phyloP scores from a whole-genome alignment of 78 protist genomes.

The Dictyostelium purpureum region DNA sequence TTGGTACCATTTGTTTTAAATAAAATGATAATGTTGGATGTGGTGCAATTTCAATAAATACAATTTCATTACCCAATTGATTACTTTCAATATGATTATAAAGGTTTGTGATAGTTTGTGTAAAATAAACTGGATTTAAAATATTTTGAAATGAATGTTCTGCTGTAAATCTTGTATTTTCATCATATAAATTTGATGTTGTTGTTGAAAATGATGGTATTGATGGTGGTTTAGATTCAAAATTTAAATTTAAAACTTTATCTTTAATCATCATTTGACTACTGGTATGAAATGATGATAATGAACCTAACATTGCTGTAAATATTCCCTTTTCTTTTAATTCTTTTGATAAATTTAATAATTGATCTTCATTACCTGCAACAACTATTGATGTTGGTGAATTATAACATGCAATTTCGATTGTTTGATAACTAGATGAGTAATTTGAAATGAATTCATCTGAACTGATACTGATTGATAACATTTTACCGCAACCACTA shows the following conservation, averaged over 20 bases:
- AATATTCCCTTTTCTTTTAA: neutral
- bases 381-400: neutral
- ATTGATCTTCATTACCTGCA: neutral
- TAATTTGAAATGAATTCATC: neutral
- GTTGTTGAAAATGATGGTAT: neutral
- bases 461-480: neutral
- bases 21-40: constrained; percentile 28
- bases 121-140: neutral
- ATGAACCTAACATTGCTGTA: neutral
- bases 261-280: neutral
- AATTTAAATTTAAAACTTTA: neutral
- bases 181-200: neutral
- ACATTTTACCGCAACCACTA: constrained; percentile 44
- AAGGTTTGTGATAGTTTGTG: neutral
- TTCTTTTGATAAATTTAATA: neutral
- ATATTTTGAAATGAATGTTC: constrained; percentile 3
- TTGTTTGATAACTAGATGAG: neutral
- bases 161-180: neutral
- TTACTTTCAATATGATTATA: neutral
- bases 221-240: neutral
- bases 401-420: constrained; percentile 23
- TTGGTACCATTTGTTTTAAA: neutral
- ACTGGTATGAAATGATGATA: neutral
- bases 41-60: constrained; percentile 43
- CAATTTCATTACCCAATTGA: neutral